Evolutionary conservation across 805 yeast species (phyloP).

Genomic region (Yarrowia sp.): DNA sequence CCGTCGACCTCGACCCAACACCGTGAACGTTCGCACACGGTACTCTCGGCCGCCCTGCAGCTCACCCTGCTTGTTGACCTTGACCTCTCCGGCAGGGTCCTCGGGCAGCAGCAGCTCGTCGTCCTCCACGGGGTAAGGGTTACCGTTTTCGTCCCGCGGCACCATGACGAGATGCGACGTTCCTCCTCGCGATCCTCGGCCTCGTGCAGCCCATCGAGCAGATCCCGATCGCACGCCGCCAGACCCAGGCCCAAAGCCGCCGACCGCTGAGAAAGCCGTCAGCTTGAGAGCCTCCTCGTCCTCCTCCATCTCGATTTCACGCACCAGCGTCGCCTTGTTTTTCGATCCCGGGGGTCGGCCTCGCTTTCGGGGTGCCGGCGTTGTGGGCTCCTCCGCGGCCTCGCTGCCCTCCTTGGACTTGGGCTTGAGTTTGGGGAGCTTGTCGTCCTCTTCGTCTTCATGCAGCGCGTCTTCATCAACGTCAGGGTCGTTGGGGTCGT

Average conservation of each 20-base stretch:
- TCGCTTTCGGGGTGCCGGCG: slow-evolving; percentile 34
- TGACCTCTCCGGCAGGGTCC: slow-evolving; percentile 75
- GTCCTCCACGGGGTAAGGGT: slow-evolving; percentile 57
- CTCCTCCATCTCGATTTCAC: slow-evolving; percentile 30
- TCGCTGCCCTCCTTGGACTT: slow-evolving; percentile 26
- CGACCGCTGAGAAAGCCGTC: slow-evolving; percentile 29
- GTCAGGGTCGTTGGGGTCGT: slow-evolving; percentile 31
- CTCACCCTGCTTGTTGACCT: slow-evolving; percentile 66
- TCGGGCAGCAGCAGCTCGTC: slow-evolving; percentile 78
- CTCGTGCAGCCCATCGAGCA: slow-evolving; percentile 30
- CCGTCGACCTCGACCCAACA: slow-evolving; percentile 60
- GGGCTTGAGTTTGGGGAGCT: background rate
- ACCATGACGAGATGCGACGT: slow-evolving; percentile 35
- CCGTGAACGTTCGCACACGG: slow-evolving; percentile 49
- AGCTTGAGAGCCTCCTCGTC: slow-evolving; percentile 31
- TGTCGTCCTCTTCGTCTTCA: slow-evolving; percentile 32
- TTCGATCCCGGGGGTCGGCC: slow-evolving; percentile 41
- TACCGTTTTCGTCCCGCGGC: slow-evolving; percentile 66
- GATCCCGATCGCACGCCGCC: slow-evolving; percentile 30
- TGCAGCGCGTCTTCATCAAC: slow-evolving; percentile 31
- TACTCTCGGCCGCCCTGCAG: slow-evolving; percentile 71
- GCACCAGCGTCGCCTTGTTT: slow-evolving; percentile 33
- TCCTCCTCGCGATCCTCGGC: slow-evolving; percentile 29
- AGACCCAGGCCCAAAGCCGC: slow-evolving; percentile 30
- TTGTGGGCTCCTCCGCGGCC: background rate